Conservation (phyloP, 2,329 filamentous ascomycete species). For the Remersonia thermophila region DNA sequence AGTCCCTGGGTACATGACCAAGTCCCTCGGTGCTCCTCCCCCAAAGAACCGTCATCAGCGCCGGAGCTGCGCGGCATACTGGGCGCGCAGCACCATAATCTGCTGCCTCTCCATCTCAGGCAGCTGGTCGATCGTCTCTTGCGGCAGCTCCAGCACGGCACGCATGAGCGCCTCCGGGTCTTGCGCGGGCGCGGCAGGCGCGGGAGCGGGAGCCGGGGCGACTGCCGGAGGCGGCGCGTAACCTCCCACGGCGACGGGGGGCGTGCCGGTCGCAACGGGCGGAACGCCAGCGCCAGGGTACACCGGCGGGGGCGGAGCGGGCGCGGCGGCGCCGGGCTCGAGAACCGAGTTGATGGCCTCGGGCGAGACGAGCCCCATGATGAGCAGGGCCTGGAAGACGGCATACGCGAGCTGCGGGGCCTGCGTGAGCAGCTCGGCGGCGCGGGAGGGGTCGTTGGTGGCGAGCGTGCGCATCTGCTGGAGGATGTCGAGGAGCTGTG, state of each 20-base stretch:
- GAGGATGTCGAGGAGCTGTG: constrained; percentile 85
- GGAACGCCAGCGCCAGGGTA: constrained; percentile 21
- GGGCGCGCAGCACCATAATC: constrained; percentile 61
- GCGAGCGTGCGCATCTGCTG: constrained; percentile 88
- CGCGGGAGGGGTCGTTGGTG: constrained; percentile 67
- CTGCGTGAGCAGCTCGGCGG: constrained; percentile 73
- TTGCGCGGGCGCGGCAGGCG: constrained; percentile 30
- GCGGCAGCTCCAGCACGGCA: constrained; percentile 69
- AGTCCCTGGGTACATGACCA: neutral
- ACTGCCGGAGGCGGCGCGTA: constrained; percentile 32
- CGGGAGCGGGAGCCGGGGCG: constrained; percentile 20
- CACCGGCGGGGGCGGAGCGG: constrained; percentile 22
- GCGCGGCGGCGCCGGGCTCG: constrained; percentile 38
- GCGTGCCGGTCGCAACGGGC: constrained; percentile 30
- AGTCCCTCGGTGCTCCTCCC: too few species aligned
- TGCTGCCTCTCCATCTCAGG: constrained; percentile 65
- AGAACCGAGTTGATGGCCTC: constrained; percentile 71
- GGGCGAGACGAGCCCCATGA: constrained; percentile 86
- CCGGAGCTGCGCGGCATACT: constrained; percentile 9
- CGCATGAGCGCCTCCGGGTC: constrained; percentile 65
- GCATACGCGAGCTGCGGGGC: constrained; percentile 90
- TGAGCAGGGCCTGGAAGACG: constrained; percentile 83
- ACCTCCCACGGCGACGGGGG: constrained; percentile 31
- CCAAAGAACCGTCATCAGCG: constrained; percentile 1
- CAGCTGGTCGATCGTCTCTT: constrained; percentile 67